Evolutionary conservation across 2,329 filamentous ascomycete species (phyloP), one percentile per base, ranked within the genome.

Genomic region (Corynespora cassiicola): DNA sequence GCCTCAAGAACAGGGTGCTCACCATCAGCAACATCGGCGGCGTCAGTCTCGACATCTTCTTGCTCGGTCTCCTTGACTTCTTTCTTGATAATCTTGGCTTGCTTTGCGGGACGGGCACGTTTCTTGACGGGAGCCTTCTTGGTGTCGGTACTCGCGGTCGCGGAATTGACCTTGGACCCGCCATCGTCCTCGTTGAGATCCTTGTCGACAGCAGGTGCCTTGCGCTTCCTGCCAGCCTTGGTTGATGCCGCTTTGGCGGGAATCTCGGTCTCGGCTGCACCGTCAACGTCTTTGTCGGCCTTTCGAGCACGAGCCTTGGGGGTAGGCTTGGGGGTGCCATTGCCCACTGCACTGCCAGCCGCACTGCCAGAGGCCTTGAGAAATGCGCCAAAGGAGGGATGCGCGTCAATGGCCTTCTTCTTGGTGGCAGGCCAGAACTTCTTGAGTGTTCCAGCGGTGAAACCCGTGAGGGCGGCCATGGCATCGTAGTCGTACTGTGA

Each of bases 371-470:
- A 6, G 11, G 27, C 35, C 14, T 51, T 48, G 10, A 62, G 40
- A 37, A 54, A 65, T 12, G 29, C 35, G 15, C 39, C 56, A 38
- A 65, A 66, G 9, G 56, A 53, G 0, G 40, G 23, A 21, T 63
- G 37, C 7, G 39, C 28, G 7, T 61, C 62, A 3, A 51, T 40
- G 3, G 47, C 58, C 48, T 63, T 65, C 40, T 45, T 55, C 55
- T 66, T 67, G 31, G 62, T 40, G 0, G 52, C 52, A 1, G 63
- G 63, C 48, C 52, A 62, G 47, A 65, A 57, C 54, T 67, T 67
- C 52, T 62, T 61, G 29, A 63, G 52, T 0, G 58, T 51, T 20
- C 61, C 59, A 11, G 42, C 42, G 1, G 63, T 66, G 45, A 63
- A 59, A 27, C 54, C 52, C 1, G 60, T 58, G 3, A 67, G 43